Evolutionary conservation across 495 filamentous ascomycete genomes (phyloP), one percentile per base, ranked within the genome.

Genomic region (Hypoxylon crocopeplum): DNA sequence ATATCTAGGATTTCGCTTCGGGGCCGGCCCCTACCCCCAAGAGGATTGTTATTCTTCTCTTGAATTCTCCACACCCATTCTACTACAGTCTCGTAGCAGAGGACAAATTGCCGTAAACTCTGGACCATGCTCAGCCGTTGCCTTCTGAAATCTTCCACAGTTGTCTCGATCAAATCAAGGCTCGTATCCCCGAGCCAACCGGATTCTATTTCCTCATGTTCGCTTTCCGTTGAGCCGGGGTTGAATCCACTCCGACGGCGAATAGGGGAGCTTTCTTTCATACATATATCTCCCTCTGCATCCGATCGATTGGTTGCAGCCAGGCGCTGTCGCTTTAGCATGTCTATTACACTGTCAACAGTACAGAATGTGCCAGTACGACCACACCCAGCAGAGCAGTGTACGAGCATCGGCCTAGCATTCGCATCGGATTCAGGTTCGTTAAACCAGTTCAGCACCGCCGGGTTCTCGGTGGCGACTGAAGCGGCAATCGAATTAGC

Each of bases 61-160:
- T 81, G 69, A 10, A 76, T 30, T 49, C 78, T 68, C 55, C 58
- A 66, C 13, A 92, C 73, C 94, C 94, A 98, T 73, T 98, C 94
- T 34, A 96, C 75, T 6, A 97, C 82, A 21, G 89, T 95, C 74
- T 98, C 94, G 70, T 98, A 98, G 68, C 94, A 98, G 32, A 98
- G 82, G 48, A 97, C 93, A 73, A 88, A 98, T 73, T 98, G 94
- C 57, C 91, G 84, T 57, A 98, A 76, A 62, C 89, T 96, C 74
- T 98, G 94, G 48, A 98, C 93, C 94, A 98, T 98, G 75, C 92
- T 96, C 5, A 97, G 73, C 51, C 94, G 77, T 74, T 98, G 95
- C 6, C 78, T 79, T 25, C 94, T 80, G 67, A 98, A 95, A 67
- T 97, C 91, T 59, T 91, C 86, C 3, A 98, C 93, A 0, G 91